phyloP scores from a whole-genome alignment of 2,329 filamentous ascomycete species.

The Berkeleyomyces rouxiae region DNA sequence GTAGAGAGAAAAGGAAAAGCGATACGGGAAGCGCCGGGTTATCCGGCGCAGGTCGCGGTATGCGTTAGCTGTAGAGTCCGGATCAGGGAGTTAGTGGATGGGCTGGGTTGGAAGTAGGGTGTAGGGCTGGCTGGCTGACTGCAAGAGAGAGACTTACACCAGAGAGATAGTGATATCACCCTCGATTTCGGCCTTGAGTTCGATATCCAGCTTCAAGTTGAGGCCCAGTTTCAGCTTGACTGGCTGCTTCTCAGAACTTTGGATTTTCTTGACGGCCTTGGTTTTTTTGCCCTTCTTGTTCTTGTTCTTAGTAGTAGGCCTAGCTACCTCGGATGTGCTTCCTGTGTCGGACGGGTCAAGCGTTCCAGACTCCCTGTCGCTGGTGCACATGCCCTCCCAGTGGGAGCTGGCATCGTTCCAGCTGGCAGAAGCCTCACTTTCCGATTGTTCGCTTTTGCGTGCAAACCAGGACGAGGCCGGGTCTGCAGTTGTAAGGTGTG shows the following conservation, averaged over 20 bases:
- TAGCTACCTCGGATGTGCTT: background rate
- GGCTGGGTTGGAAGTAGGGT: background rate
- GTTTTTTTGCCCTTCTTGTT: background rate
- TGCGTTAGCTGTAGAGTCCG: background rate
- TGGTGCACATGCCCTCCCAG: too few species aligned
- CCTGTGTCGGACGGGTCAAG: background rate
- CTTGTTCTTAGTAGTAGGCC: conserved; percentile 6
- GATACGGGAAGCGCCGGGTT: background rate
- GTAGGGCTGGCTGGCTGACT: background rate
- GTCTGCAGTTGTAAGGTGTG: too few species aligned
- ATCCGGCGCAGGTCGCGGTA: too few species aligned
- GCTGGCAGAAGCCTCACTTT: too few species aligned
- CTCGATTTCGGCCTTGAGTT: conserved; percentile 61
- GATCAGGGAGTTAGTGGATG: background rate
- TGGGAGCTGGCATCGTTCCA: too few species aligned
- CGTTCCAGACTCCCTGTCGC: background rate
- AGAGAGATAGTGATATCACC: conserved; percentile 57
- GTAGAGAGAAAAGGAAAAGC: background rate
- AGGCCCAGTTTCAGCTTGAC: conserved; percentile 45
- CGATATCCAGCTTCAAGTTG: conserved; percentile 61
- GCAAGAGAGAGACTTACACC: conserved; percentile 27
- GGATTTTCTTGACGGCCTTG: background rate
- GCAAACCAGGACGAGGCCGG: too few species aligned
- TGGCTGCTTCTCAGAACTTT: conserved; percentile 9
- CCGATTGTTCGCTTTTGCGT: too few species aligned